These are phyloP conservation scores for Suhomyces choctaworum DNA, from an alignment of 1,139 yeast species.

Conservation along the genomic window DNA sequence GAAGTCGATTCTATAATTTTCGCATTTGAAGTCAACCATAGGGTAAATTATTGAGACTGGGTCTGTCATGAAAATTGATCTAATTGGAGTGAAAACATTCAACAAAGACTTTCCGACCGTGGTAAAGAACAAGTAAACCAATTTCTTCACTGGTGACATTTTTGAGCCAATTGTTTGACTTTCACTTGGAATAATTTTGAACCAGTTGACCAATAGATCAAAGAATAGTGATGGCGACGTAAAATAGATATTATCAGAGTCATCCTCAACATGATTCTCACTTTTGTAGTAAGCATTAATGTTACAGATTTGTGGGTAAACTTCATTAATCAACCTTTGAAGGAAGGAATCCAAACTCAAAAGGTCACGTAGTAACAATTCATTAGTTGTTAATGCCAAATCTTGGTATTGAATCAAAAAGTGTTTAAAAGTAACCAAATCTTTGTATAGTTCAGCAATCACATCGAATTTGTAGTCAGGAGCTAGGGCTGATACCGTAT, in stretches of 20 bases:
- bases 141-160: constrained; percentile 33
- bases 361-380: constrained; percentile 15
- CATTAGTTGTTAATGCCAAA: constrained; percentile 13
- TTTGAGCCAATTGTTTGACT: constrained; percentile 31
- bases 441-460: constrained; percentile 27
- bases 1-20: constrained; percentile 22
- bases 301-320: constrained; percentile 28
- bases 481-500: constrained; percentile 25
- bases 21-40: constrained; percentile 30
- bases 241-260: constrained; percentile 20
- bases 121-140: constrained; percentile 35
- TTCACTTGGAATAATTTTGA: constrained; percentile 37
- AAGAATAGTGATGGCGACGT: constrained; percentile 32
- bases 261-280: constrained; percentile 17
- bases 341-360: constrained; percentile 35
- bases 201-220: constrained; percentile 37
- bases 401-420: constrained; percentile 19
- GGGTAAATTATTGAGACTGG: constrained; percentile 35
- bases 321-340: constrained; percentile 26
- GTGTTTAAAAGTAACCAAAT: constrained; percentile 25
- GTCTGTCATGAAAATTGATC: constrained; percentile 39
- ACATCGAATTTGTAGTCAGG: constrained; percentile 41
- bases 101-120: constrained; percentile 38
- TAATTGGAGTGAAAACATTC: constrained; percentile 35
- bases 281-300: constrained; percentile 28